Conservation (phyloP, 371 early-diverging fungal genomes). For the Pancytospora philotis region DNA sequence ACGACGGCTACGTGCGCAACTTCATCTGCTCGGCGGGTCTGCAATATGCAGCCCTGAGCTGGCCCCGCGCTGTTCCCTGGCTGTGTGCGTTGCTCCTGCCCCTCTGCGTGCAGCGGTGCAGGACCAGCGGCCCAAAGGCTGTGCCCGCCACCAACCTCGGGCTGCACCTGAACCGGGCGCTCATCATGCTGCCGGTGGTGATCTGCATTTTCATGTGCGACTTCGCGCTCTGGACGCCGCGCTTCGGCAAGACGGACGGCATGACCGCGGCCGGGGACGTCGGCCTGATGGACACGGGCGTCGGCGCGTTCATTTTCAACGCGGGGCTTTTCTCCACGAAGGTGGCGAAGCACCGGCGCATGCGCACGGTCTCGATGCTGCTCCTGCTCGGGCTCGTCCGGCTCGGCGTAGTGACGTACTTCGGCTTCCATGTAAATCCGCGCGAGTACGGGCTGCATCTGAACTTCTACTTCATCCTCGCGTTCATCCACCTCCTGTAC, state of each 20-base stretch:
- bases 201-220: conserved; percentile 57
- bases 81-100: too few relatives aligned
- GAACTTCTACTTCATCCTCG: conserved; percentile 59
- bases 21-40: too few relatives aligned
- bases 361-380: conserved; percentile 26
- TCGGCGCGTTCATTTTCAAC: conserved; percentile 53
- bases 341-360: conserved; percentile 4
- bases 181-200: not conserved
- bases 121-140: too few relatives aligned
- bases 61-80: too few relatives aligned
- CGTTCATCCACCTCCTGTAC: conserved; percentile 26
- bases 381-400: conserved; percentile 50
- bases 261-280: too few relatives aligned
- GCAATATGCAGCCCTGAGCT: too few relatives aligned
- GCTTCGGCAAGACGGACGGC: conserved; percentile 44
- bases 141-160: not conserved
- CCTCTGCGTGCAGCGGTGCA: too few relatives aligned
- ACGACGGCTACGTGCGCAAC: too few relatives aligned
- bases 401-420: conserved; percentile 22
- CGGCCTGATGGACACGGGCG: conserved; percentile 58
- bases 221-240: conserved; percentile 43
- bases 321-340: conserved; percentile 35
- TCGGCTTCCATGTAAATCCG: conserved; percentile 49
- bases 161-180: not conserved
- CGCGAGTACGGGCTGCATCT: conserved; percentile 56